Percentiles rank a stretch among this genome's conserved stretches.
Conservation (phyloP, 2,329 filamentous ascomycete genomes). For the Botrytis galanthina region DNA sequence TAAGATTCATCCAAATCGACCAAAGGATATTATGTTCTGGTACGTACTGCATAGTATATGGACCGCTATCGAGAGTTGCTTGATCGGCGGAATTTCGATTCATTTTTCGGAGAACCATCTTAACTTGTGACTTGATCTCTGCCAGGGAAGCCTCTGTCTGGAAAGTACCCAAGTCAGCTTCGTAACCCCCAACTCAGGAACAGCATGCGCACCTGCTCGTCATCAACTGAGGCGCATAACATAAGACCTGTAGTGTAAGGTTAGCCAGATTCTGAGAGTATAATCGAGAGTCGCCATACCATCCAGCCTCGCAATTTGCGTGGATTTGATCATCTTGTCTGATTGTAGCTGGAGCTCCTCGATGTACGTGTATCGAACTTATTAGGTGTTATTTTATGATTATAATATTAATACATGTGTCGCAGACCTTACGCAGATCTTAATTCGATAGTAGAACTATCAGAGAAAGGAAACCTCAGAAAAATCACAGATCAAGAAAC, state of each 20-base stretch:
- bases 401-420: neutral
- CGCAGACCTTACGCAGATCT: neutral
- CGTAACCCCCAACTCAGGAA: slow-evolving; percentile 3
- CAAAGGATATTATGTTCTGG: neutral
- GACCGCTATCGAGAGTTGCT: slow-evolving; percentile 83
- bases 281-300: slow-evolving; percentile 51
- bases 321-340: slow-evolving; percentile 69
- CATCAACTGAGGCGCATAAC: slow-evolving; percentile 91
- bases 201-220: slow-evolving; percentile 62
- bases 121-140: slow-evolving; percentile 88
- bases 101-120: slow-evolving; percentile 84
- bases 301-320: slow-evolving; percentile 90
- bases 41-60: slow-evolving; percentile 82
- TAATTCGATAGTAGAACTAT: neutral
- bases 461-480: neutral
- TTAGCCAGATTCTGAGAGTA: neutral
- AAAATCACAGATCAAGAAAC: neutral
- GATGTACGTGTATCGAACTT: neutral
- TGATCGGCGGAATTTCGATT: slow-evolving; percentile 86
- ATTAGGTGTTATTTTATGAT: neutral
- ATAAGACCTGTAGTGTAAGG: slow-evolving; percentile 67
- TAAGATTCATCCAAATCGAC: neutral
- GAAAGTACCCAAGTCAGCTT: slow-evolving; percentile 22
- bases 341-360: slow-evolving; percentile 8
- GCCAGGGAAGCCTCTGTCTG: slow-evolving; percentile 71